Evolutionary conservation across 805 yeast species (phyloP).

Genomic region (Myxozyma lipomycoides): DNA sequence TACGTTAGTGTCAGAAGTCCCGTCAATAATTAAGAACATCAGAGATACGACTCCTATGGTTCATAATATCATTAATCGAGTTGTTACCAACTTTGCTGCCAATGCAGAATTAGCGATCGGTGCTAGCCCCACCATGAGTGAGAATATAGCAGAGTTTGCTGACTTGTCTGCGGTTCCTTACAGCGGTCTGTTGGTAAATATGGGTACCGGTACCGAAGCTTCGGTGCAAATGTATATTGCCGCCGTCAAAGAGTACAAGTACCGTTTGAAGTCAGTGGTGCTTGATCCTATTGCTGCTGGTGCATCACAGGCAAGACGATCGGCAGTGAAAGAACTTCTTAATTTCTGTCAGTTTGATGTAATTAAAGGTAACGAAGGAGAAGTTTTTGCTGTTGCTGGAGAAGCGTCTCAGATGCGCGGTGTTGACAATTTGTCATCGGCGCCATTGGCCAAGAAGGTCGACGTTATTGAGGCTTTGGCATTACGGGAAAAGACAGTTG

Average conservation of each 20-base stretch:
- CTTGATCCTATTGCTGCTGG: slow-evolving; percentile 95
- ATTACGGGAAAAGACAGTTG: slow-evolving; percentile 43
- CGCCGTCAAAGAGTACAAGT: slow-evolving; percentile 60
- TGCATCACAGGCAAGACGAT: slow-evolving; percentile 59
- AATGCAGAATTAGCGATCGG: slow-evolving; percentile 80
- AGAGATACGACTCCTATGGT: slow-evolving; percentile 52
- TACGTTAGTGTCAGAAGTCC: slow-evolving; percentile 23
- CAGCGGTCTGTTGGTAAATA: slow-evolving; percentile 59
- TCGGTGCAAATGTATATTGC: slow-evolving; percentile 42
- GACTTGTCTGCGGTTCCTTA: slow-evolving; percentile 59
- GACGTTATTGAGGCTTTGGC: slow-evolving; percentile 20
- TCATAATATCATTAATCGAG: slow-evolving; percentile 84
- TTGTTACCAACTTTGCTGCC: slow-evolving; percentile 85
- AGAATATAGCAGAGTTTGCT: slow-evolving; percentile 58
- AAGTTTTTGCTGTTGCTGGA: slow-evolving; percentile 60
- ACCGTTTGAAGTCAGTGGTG: slow-evolving; percentile 55
- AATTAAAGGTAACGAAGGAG: slow-evolving; percentile 85
- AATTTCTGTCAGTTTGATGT: slow-evolving; percentile 54
- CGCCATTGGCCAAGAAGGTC: slow-evolving; percentile 45
- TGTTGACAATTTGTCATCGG: slow-evolving; percentile 47
- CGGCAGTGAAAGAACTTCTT: slow-evolving; percentile 48
- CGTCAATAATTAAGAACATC: slow-evolving; percentile 33
- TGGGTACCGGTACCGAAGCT: slow-evolving; percentile 62
- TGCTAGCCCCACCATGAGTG: slow-evolving; percentile 88
- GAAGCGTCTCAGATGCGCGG: slow-evolving; percentile 56